Base-by-base conservation (phyloP, 2,329 filamentous ascomycete genomes). In the Aphanoascus verrucosus region DNA sequence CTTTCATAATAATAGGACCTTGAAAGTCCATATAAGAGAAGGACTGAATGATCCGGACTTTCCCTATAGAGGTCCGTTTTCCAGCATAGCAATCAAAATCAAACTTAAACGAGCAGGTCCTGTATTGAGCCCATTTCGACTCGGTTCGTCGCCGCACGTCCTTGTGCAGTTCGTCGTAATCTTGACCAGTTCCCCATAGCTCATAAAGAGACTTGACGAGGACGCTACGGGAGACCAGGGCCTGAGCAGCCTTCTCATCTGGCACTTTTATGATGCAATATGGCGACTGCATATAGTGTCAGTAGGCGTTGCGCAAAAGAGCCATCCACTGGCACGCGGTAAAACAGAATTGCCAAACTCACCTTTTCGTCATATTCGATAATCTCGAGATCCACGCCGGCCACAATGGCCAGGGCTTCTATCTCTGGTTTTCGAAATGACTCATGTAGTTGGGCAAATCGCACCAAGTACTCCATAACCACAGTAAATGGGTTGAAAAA, bases 371-470 rank as follows among this genome's bases (percentile, higher is more conserved):
- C 78, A 67, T 97, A 96, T 6, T 76, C 79, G n/a, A 91, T 61
- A 56, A 96, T 77, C 60, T 86, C 77, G 50, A 96, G 65, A 20
- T 84, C 70, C 35, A 93, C 73, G 8, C 76, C 76, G 53, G 83
- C 79, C 4, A 91, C 67, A 8, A 81, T 73, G 3, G 88, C 89
- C 17, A 98, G 74, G 20, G 93, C 83, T 63, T 91, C 74, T 12
- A 95, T 79, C 69, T 98, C 93, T 2, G 90, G 81, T 53, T 82
- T 76, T 38, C 91, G 85, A 67, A 98, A 98, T n/a, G 81, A 85
- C 73, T 96, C 88, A 68, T 97, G 90, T 55, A 80, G 77, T 69
- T 97, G 93, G 43, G 84, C 85, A 66, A 97, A 89, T 62, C 91
- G 86, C 59, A 98, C 83, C 56, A 98, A 78, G 65, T 87, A 97